Conservation (phyloP, 2,329 filamentous ascomycete species). For the Colletotrichum lini region DNA sequence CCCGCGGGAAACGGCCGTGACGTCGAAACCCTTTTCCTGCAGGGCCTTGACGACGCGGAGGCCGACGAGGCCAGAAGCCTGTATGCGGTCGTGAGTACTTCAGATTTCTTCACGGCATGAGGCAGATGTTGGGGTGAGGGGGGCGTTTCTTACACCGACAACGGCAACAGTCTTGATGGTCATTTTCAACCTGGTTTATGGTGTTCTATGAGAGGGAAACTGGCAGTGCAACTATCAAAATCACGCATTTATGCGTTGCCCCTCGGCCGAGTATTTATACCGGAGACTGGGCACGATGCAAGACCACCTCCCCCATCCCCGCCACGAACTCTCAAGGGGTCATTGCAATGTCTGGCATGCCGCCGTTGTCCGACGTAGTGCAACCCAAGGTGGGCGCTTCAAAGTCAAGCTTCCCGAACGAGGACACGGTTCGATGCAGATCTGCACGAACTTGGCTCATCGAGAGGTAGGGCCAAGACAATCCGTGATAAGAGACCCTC, state of each 20-base stretch:
- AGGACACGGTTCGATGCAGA: neutral
- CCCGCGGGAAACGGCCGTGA: constrained; percentile 32
- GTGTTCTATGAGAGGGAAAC: neutral
- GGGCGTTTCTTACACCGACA: constrained; percentile 22
- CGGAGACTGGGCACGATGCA: too few species aligned
- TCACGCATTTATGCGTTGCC: neutral
- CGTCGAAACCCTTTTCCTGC: constrained; percentile 18
- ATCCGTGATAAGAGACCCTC: neutral
- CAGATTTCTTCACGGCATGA: neutral
- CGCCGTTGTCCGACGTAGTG: neutral
- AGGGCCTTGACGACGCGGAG: constrained; percentile 28
- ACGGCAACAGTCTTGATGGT: constrained; percentile 36
- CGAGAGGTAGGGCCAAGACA: neutral
- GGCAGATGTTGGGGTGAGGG: neutral
- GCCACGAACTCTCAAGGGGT: neutral
- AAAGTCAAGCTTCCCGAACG: neutral
- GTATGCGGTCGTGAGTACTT: neutral
- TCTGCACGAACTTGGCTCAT: neutral
- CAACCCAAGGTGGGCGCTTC: constrained; percentile 9
- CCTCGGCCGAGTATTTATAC: constrained; percentile 8
- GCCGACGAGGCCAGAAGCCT: constrained; percentile 38
- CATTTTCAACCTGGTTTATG: constrained; percentile 2
- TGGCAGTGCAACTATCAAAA: neutral
- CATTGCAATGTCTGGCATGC: neutral
- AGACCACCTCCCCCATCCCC: neutral